A percentile compares a stretch with the other conserved stretches of the same genome.
Conservation (phyloP, 192 early-diverging fungal genomes). For the Umbelopsis sp. region DNA sequence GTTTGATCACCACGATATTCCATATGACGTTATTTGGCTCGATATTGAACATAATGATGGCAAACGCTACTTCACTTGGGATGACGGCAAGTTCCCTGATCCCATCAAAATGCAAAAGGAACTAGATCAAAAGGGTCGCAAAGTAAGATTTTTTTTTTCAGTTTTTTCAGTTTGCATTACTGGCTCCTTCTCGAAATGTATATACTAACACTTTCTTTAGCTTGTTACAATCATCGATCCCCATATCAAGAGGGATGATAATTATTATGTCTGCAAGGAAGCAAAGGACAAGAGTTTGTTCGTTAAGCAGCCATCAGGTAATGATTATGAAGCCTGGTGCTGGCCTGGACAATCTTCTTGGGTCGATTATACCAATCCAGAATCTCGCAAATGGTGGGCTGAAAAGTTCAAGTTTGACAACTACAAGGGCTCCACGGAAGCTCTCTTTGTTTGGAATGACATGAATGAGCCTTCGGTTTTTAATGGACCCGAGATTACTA, state of each 20-base stretch:
- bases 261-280: slow-evolving; percentile 78
- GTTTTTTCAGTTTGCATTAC: no score
- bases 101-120: slow-evolving; percentile 81
- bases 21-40: slow-evolving; percentile 98
- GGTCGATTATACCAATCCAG: slow-evolving; percentile 88
- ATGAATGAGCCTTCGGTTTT: slow-evolving; percentile 99
- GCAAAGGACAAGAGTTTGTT: slow-evolving; percentile 74
- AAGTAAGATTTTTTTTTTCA: slow-evolving; percentile 54
- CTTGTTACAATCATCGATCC: slow-evolving; percentile 97
- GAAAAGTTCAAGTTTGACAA: slow-evolving; percentile 74
- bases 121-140: slow-evolving; percentile 72
- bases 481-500: slow-evolving; percentile 95
- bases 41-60: slow-evolving; percentile 99
- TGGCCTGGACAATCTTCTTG: slow-evolving; percentile 94
- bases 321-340: slow-evolving; percentile 94
- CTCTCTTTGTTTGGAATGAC: slow-evolving; percentile 96
- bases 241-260: slow-evolving; percentile 87
- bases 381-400: slow-evolving; percentile 79
- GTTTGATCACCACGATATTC: slow-evolving; percentile 91
- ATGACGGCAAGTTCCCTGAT: slow-evolving; percentile 86
- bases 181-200: no score
- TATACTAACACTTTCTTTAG: slow-evolving; percentile 41
- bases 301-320: slow-evolving; percentile 74
- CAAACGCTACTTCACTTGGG: slow-evolving; percentile 99
- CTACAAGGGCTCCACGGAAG: slow-evolving; percentile 81